phyloP scores from a whole-genome alignment of 306 rosid genomes.

The Nissolia schottii region DNA sequence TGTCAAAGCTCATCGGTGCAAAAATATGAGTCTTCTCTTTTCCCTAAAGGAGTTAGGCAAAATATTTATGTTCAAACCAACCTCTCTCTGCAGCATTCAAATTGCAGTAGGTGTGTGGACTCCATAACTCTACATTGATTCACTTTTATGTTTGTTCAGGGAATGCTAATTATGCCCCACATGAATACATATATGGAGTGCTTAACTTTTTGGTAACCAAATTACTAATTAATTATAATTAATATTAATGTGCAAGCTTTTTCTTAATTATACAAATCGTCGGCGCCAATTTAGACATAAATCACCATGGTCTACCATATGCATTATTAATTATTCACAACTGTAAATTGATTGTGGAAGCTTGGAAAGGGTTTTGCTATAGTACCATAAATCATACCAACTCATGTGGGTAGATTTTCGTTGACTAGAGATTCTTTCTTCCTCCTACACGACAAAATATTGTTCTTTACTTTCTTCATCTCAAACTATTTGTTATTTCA shows the following conservation, averaged over 20 bases:
- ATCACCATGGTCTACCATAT: neutral
- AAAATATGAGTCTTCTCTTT: conserved; percentile 10
- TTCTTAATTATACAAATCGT: neutral
- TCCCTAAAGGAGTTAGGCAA: neutral
- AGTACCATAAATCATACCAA: too few relatives aligned
- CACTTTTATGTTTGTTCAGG: neutral
- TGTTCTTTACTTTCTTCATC: too few relatives aligned
- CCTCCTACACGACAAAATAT: too few relatives aligned
- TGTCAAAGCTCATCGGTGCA: conserved; percentile 22
- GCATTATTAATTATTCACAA: neutral
- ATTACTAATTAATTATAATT: neutral
- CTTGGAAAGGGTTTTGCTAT: neutral
- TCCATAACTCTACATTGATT: neutral
- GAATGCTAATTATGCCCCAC: neutral
- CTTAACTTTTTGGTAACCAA: neutral
- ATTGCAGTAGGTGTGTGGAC: neutral
- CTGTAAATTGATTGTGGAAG: neutral
- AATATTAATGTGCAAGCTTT: neutral
- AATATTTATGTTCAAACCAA: conserved; percentile 21
- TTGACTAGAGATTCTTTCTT: too few relatives aligned
- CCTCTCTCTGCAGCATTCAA: conserved; percentile 4
- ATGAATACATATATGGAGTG: neutral
- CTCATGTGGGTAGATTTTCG: too few relatives aligned
- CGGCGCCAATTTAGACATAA: neutral
- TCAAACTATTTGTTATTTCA: too few relatives aligned